Evolutionary conservation across 306 rosid species (phyloP), one percentile per base, ranked within the genome.

Genomic region (Prunus salicina): DNA sequence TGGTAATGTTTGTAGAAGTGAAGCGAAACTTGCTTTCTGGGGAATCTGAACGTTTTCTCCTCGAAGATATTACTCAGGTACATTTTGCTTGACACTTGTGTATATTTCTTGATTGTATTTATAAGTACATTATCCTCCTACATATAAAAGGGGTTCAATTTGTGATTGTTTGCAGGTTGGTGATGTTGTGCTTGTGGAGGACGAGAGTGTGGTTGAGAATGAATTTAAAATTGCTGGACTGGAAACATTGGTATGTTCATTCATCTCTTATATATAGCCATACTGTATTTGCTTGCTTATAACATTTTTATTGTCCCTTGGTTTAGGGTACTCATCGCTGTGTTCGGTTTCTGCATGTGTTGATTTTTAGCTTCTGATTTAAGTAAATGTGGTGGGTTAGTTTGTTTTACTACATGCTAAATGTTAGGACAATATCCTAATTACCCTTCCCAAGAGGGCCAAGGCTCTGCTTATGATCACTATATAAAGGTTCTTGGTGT

Each of bases 1-100:
- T 87, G 84, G 98, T 95, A 5, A 66, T 85, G 38, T 90, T 88
- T 74, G 83, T 88, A 51, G 97, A 95, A 81, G 93, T 95, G 79
- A 89, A 91, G 80, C 87, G 90, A 63, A 95, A 84, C 80, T 88
- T 92, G 86, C 97, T 95, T 75, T 95, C 98, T 49, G 97, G 97
- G 68, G 98, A 95, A 64, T 85, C 89, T 25, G 98, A 92, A 51
- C 91, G 86, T 76, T 88, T 95, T 82, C 97, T 87, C 79, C 86
- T 95, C 47, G 96, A 89, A 68, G 96, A 95, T 84, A 86, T 92
- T 73, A 84, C 82, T 32, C 91, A 90, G 96, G 98, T 95, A 68
- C 60, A 46, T 49, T 41, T 57, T 69, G 34, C 12, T 22, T 47
- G 3, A 16, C 5, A 0, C 57, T 8, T 1, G 41, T 15, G 20